Percentiles rank a stretch among this genome's conserved stretches.
Conservation (phyloP, 129 eudicot genomes). For the Helianthus annuus region HanXRQr2.0-SUNRISE NC_035435.2:173038004-173038503, state of each 20-base stretch:
- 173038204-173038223: no score
- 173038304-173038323: no score
- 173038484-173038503: no score
- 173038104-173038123: constrained; percentile 49
- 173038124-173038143: constrained; percentile 49
- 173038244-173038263: background rate
- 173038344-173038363: no score
- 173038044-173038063: constrained; percentile 21
- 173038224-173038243: background rate
- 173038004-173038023: constrained; percentile 32
- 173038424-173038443: no score
- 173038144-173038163: constrained; percentile 45
- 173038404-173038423: no score
- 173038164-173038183: background rate
- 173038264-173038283: background rate
- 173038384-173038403: no score
- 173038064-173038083: constrained; percentile 45
- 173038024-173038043: background rate
- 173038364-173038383: no score
- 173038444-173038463: no score
- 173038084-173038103: constrained; percentile 59
- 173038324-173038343: background rate
- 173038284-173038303: no score
- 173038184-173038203: background rate
- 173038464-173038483: no score